Evolutionary conservation across 2,329 filamentous ascomycete genomes (phyloP).

Genomic region (Ceratocystis colombiana): DNA sequence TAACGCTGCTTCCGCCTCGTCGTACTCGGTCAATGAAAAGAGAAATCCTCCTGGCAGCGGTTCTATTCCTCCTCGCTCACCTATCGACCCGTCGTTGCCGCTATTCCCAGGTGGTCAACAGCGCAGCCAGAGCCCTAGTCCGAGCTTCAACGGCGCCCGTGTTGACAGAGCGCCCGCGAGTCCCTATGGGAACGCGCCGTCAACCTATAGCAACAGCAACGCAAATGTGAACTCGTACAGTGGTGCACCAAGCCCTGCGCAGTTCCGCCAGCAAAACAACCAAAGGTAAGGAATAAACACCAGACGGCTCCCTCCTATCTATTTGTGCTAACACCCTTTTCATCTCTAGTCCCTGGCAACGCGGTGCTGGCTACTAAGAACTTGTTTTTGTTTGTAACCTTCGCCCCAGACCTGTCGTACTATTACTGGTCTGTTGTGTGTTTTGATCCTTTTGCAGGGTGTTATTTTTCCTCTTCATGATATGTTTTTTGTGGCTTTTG

Average conservation of each 20-base stretch:
- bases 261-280: constrained; percentile 34
- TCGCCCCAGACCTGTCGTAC: neutral
- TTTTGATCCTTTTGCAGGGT: neutral
- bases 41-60: neutral
- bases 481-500: constrained; percentile 15
- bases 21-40: constrained; percentile 27
- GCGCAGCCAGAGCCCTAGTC: constrained; percentile 33
- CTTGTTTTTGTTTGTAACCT: constrained; percentile 3
- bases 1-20: constrained; percentile 28
- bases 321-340: constrained; percentile 9
- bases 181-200: constrained; percentile 31
- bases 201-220: constrained; percentile 30
- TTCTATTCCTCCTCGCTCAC: constrained; percentile 31
- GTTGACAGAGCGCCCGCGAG: constrained; percentile 30
- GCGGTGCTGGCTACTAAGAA: constrained; percentile 38
- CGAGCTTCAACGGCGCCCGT: constrained; percentile 26
- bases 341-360: constrained; percentile 37
- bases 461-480: constrained; percentile 1
- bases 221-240: constrained; percentile 28
- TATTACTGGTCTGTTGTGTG: neutral
- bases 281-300: constrained; percentile 32
- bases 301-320: too few relatives aligned
- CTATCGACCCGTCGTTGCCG: constrained; percentile 37
- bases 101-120: constrained; percentile 35
- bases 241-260: constrained; percentile 31